Base-by-base conservation (phyloP, 75 land plant genomes). In the Picea sitchensis region DNA sequence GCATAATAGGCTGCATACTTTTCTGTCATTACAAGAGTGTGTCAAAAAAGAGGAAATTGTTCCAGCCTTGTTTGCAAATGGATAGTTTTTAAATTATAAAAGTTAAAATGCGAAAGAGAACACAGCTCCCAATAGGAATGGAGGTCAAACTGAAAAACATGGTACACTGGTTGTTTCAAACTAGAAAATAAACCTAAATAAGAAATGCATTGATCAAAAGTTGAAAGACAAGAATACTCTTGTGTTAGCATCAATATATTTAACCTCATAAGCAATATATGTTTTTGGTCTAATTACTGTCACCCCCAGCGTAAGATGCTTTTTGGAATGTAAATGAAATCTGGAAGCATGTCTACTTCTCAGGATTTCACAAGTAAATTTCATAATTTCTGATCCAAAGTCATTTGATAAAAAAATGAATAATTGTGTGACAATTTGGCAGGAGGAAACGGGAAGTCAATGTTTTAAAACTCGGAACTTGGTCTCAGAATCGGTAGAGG, bases 201-300 rank as follows among this genome's bases (percentile, higher is more conserved):
- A 38, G 73, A 41, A 65, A 32, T 32, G 56, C 69, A 31, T 68
- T 69, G 12, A 38, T 20, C 47, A 69, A 11, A 15, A 41, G 41
- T 41, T 41, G 47, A 69, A 69, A 69, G 38, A 69, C 38, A 69
- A 41, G 51, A 69, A 69, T 69, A 68, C 17, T 68, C 4, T 68
- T 68, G 14, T 31, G 36, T 34, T 38, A 13, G 21, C n/a, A 38
- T 41, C 2, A 51, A 51, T 51, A 51, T 51, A 9, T 47, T 47
- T 47, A 47, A 47, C 51, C 51, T 47, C 51, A 47, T 6, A 47
- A 47, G 51, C 6, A 47, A 47, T 47, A 7, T 47, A 47, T 47
- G 7, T 1, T 47, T 47, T 47, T 47, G 54, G 5, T 47, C 54
- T 47, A 47, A 47, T 47, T 47, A 47, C 54, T 47, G 54, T 47